Evolutionary conservation across 257 asterid species (phyloP), one percentile per base, ranked within the genome.

Genomic region (Jacaranda mimosifolia): DNA sequence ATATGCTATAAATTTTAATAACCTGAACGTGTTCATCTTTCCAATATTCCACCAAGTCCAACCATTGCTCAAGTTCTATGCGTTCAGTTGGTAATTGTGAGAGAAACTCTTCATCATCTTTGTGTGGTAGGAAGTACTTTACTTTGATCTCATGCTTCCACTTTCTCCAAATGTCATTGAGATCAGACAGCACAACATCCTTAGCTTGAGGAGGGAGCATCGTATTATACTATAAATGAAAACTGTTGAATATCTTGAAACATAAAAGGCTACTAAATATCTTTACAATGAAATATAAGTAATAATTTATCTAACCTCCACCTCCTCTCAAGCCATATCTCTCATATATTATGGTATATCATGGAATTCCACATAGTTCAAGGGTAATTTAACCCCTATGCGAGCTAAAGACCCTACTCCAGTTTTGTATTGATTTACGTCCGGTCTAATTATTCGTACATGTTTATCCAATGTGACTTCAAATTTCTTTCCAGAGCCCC

Each of bases 91-190:
- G 52, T 11, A 38, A n/a, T 14, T 63, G 19, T 35, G 26, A 13
- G 3, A 64, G 35, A n/a, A 13, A 64, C 35, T 38, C 35, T 17
- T 5, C 32, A n/a, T 64, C 52, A 38, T 40, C 21, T 35, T 5
- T 1, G 6, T 63, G 9, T 32, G 49, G 69, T 5, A 35, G 9
- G 4, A 36, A 63, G 14, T 65, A 65, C 13, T 65, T 40, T n/a
- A 2, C 32, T 40, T 65, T 65, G 32, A 65, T 65, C 36, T 39
- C 15, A 65, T 42, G 14, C 8, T 42, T 65, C 71, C 53, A 65
- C 10, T 63, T 63, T n/a, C 69, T 63, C 69, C 69, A 63, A 3
- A 63, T 6, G 9, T 21, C 48, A 12, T 63, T 63, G 18, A 63
- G 7, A 5, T 26, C 17, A 26, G n/a, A 26, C 7, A 60, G 6